Evolutionary conservation across 768 basidiomycete genomes (phyloP), one percentile per base, ranked within the genome.

Genomic region (Dioszegia crocea): DNA sequence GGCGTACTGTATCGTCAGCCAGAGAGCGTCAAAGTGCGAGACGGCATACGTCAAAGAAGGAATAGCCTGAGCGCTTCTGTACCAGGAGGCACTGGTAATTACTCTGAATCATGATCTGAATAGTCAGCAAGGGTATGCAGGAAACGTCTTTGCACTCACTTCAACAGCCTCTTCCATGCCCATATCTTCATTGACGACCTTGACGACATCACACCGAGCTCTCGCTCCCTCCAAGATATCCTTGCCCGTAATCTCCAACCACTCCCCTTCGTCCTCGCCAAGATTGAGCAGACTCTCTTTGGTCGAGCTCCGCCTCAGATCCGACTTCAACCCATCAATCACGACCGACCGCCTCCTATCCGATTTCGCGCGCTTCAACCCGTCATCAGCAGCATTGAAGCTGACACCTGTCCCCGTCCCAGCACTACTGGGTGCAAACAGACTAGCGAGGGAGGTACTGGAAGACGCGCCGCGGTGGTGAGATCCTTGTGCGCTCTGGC

Each of bases 11-110:
- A 19, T 17, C 21, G 29, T 64, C 45, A 63, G 52, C 56, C 9
- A 21, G 27, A 3, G n/a, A 43, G 39, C 33, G 1, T 10, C 12
- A 21, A 10, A n/a, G 46, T 14, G 33, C 3, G 12, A 38, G 4
- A 4, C 5, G 24, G 12, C 68, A 63, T 38, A 71, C 69, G 45
- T 71, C 69, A 43, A 71, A 67, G 60, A 71, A 71, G 16, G 48
- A 61, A 36, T 53, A 66, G 8, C 17, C 21, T 6, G 31, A 31
- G 3, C 33, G 33, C 40, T 23, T 49, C 48, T 62, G 40, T n/a
- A 64, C 59, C 4, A 70, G 43, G 4, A 70, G 48, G 31, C 63
- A 65, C 26, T 61, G 26, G 8, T 36, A 39, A 9, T 52, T 65
- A 29, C 41, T 55, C n/a, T 55, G 43, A 14, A 70, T 55, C 38